phyloP scores from a whole-genome alignment of 768 basidiomycete genomes.

The Gymnopilus junonius region DNA sequence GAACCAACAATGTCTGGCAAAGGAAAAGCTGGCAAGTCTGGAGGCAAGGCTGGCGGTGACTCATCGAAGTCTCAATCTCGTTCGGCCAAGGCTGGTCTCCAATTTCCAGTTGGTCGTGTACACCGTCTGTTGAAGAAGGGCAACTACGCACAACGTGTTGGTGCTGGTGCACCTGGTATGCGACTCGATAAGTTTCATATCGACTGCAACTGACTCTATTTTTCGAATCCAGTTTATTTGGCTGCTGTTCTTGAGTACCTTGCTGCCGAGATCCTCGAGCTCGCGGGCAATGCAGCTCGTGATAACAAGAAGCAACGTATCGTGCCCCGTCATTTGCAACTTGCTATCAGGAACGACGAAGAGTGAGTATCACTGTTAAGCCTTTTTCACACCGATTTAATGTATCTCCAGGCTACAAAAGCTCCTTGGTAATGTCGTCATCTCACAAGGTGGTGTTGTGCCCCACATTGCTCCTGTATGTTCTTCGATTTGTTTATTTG shows the following conservation, averaged over 20 bases:
- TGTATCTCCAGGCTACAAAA: conserved; percentile 61
- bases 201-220: neutral
- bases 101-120: conserved; percentile 93
- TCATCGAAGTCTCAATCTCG: conserved; percentile 75
- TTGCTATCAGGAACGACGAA: conserved; percentile 92
- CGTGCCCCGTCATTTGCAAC: conserved; percentile 90
- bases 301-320: conserved; percentile 95
- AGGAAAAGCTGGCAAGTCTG: conserved; percentile 45
- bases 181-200: conserved; percentile 3
- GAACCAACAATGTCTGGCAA: conserved; percentile 48
- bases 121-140: conserved; percentile 89
- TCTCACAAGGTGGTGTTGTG: conserved; percentile 91
- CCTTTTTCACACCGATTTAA: conserved; percentile 6
- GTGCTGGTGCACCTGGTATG: conserved; percentile 84
- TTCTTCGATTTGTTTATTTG: conserved; percentile 2
- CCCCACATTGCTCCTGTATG: conserved; percentile 65
- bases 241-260: conserved; percentile 93
- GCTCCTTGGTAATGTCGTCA: conserved; percentile 85
- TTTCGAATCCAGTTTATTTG: conserved; percentile 74
- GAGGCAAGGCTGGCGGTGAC: conserved; percentile 69
- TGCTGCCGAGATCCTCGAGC: conserved; percentile 91
- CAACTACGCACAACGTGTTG: conserved; percentile 89
- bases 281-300: conserved; percentile 87
- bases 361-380: conserved; percentile 49
- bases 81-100: conserved; percentile 77